Evolutionary conservation across 805 yeast genomes (phyloP).

Genomic region (Brettanomyces custersianus): DNA sequence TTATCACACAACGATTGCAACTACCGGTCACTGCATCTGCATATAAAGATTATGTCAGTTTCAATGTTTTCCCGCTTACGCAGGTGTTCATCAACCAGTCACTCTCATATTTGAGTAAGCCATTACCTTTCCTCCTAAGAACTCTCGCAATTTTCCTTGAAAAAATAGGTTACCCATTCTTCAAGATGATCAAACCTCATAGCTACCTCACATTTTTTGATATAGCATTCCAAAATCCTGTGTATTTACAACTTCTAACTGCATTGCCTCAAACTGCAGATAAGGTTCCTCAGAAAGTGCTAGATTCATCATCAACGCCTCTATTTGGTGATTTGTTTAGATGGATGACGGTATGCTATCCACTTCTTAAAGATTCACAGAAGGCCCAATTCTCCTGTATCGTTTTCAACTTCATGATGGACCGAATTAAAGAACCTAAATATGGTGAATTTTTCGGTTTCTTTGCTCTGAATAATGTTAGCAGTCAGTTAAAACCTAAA

Average conservation of each 20-base stretch:
- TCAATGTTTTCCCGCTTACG: slow-evolving; percentile 28
- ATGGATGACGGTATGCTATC: slow-evolving; percentile 44
- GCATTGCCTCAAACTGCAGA: slow-evolving; percentile 7
- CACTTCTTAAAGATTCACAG: slow-evolving; percentile 37
- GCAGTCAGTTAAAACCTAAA: slow-evolving; percentile 11
- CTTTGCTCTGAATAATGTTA: slow-evolving; percentile 18
- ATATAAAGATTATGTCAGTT: slow-evolving; percentile 13
- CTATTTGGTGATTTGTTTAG: slow-evolving; percentile 35
- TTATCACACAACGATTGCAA: slow-evolving; percentile 23
- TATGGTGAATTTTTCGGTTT: slow-evolving; percentile 18
- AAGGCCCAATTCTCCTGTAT: slow-evolving; percentile 44
- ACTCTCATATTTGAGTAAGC: slow-evolving; percentile 38
- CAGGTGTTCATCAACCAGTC: slow-evolving; percentile 41
- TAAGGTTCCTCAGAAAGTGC: not conserved
- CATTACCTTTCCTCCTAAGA: slow-evolving; percentile 48
- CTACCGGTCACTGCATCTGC: slow-evolving; percentile 19
- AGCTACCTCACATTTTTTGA: slow-evolving; percentile 51
- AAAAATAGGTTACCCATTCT: slow-evolving; percentile 37
- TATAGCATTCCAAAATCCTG: slow-evolving; percentile 47
- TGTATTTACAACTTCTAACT: slow-evolving; percentile 30
- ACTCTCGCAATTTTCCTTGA: slow-evolving; percentile 37
- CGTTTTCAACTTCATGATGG: slow-evolving; percentile 39
- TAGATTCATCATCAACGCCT: slow-evolving; percentile 10
- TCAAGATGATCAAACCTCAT: slow-evolving; percentile 46
- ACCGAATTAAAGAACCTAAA: slow-evolving; percentile 15